These are phyloP conservation scores for Coniochaeta hoffmannii DNA, from an alignment of 2,329 filamentous ascomycete genomes.

Conservation along the genomic window DNA sequence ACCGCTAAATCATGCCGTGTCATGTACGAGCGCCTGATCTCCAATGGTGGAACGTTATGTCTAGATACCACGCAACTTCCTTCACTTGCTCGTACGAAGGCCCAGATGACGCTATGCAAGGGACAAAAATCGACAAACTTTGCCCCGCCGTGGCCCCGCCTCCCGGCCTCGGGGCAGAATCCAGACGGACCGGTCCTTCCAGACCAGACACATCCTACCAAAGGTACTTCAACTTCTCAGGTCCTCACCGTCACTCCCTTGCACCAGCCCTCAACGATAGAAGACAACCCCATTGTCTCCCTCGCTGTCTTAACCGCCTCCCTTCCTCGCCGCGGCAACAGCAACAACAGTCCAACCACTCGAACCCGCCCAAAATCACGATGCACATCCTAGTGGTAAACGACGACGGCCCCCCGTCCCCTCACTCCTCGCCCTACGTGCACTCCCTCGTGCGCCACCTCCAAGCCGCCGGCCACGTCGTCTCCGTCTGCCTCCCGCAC, in stretches of 20 bases:
- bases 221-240: no score
- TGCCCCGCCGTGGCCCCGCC: not conserved
- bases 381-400: constrained; percentile 66
- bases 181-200: not conserved
- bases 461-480: constrained; percentile 69
- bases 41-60: no score
- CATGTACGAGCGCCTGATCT: no score
- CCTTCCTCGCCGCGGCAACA: not conserved
- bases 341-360: not conserved
- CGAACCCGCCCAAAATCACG: constrained; percentile 11
- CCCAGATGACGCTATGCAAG: constrained; percentile 1
- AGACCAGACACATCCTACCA: not conserved
- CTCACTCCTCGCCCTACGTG: constrained; percentile 72
- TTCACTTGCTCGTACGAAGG: no score
- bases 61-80: no score
- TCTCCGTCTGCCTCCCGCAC: constrained; percentile 87
- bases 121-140: not conserved
- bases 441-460: constrained; percentile 66
- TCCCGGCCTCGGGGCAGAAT: not conserved
- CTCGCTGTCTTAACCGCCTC: not conserved
- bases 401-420: constrained; percentile 74
- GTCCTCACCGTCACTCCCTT: no score
- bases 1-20: no score
- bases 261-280: no score
- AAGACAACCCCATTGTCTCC: no score